These are phyloP conservation scores for Pyrenochaeta sp. DNA, from an alignment of 2,329 filamentous ascomycete species.

Conservation along the genomic window DNA sequence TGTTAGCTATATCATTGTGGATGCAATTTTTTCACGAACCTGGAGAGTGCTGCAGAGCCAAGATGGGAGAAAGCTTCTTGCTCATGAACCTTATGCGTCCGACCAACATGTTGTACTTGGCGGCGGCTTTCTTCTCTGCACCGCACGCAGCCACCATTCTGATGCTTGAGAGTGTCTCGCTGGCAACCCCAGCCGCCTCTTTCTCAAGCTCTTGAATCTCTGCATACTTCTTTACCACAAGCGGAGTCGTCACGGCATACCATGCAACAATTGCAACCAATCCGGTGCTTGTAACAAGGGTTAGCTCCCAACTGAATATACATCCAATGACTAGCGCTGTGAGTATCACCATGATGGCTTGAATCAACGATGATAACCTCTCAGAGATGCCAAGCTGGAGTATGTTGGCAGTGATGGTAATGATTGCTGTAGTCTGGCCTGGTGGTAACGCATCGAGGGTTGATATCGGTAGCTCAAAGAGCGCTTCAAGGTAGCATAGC, in stretches of 20 bases:
- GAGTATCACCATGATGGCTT: conserved; percentile 29
- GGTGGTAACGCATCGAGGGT: conserved; percentile 35
- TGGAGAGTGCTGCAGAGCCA: conserved; percentile 30
- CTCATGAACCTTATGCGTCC: conserved; percentile 11
- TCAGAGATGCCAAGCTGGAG: conserved; percentile 40
- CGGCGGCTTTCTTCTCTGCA: conserved; percentile 27
- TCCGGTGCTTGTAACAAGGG: conserved; percentile 31
- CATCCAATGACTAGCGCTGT: conserved; percentile 35
- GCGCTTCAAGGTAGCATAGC: conserved; percentile 28
- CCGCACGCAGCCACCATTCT: conserved; percentile 34
- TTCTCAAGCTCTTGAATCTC: conserved; percentile 26
- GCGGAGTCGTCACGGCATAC: conserved; percentile 28
- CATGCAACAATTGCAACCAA: conserved; percentile 29
- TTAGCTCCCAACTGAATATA: conserved; percentile 34
- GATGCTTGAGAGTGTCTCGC: conserved; percentile 26
- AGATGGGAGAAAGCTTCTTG: conserved; percentile 20
- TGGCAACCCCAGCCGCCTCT: conserved; percentile 24
- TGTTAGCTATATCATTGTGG: not conserved
- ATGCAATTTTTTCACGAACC: conserved; percentile 10
- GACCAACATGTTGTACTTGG: conserved; percentile 18
- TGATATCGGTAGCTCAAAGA: conserved; percentile 33
- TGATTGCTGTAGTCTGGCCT: conserved; percentile 36
- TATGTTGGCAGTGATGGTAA: conserved; percentile 35
- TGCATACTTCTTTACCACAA: conserved; percentile 22
- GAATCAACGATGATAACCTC: conserved; percentile 32